Evolutionary conservation across 1,139 yeast species (phyloP), one percentile per base, ranked within the genome.

Genomic region (Yamadazyma blattariae): DNA sequence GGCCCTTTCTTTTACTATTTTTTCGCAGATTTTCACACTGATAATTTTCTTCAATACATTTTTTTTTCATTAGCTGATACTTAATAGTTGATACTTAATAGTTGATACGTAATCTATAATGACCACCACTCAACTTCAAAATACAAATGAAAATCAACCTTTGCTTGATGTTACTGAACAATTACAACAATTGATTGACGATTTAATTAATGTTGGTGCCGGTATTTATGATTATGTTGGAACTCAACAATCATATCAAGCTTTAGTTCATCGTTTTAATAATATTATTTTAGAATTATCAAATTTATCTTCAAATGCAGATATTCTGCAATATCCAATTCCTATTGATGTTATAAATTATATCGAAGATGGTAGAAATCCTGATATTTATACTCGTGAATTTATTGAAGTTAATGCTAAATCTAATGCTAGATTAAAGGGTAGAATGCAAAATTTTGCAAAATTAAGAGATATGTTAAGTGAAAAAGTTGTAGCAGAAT

Each of bases 321-420:
- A 52, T 30, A 58, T 64, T 2, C 53, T 50, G 25, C 61, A 67
- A 36, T 68, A 54, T 35, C 77, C 81, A 1, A 70, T 87, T 2
- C 95, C 96, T 0, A 56, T 82, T 30, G 96, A 87, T 52, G 89
- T 87, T 12, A 64, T 87, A 7, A 80, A 82, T 41, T 85, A 92
- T 54, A 87, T 92, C 30, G 97, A 92, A 54, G 95, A 89, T 51
- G 98, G 98, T 2, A 70, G 98, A 46, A 92, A 92, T 54, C 98
- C 99, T 0, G 97, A 92, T 54, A 90, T 92, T 32, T 92, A 92
- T 58, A 89, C 97, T 0, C 73, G 98, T 54, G 98, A 94, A 60
- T 92, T 92, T 61, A 88, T 90, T 9, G 98, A 92, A 57, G 87
- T 92, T 29, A 84, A 92, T 15, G 82, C 90, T 20, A 82, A 87